phyloP scores from a whole-genome alignment of 371 early-diverging fungal species.

The Lichtheimia ornata region DNA sequence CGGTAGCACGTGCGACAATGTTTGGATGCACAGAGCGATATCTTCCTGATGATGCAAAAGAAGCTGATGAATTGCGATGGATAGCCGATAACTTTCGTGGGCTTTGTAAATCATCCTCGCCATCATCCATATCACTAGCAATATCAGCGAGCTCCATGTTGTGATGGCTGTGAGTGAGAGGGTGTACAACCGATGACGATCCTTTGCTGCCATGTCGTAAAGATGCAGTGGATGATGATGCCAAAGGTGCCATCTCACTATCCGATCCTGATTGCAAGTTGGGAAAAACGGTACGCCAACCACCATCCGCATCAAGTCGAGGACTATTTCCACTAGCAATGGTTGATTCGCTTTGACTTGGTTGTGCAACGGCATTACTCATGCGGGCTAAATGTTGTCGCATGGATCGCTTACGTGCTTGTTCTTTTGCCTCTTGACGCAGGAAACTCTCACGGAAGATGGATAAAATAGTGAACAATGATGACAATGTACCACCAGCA shows the following conservation, averaged over 20 bases:
- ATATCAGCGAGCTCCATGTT: no score
- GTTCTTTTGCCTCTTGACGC: slow-evolving; percentile 53
- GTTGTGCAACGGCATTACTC: slow-evolving; percentile 6
- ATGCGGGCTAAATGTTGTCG: slow-evolving; percentile 6
- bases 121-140: slow-evolving; percentile 10
- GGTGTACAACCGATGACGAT: not conserved
- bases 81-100: no score
- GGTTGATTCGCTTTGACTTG: not conserved
- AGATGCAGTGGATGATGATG: slow-evolving; percentile 1
- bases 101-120: not conserved
- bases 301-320: slow-evolving; percentile 17
- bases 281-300: slow-evolving; percentile 51
- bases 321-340: not conserved
- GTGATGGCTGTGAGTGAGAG: not conserved
- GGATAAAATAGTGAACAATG: slow-evolving; percentile 89
- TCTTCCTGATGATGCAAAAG: not conserved
- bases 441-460: slow-evolving; percentile 84
- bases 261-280: slow-evolving; percentile 30
- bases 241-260: not conserved
- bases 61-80: no score
- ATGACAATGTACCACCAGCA: slow-evolving; percentile 90
- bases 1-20: slow-evolving; percentile 83
- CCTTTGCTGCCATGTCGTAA: no score
- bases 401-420: slow-evolving; percentile 32
- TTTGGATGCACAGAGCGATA: slow-evolving; percentile 64